Percentiles rank a stretch among this genome's conserved stretches.
Conservation (phyloP, 305 asterid genomes). For the Plantago lanceolata region DNA sequence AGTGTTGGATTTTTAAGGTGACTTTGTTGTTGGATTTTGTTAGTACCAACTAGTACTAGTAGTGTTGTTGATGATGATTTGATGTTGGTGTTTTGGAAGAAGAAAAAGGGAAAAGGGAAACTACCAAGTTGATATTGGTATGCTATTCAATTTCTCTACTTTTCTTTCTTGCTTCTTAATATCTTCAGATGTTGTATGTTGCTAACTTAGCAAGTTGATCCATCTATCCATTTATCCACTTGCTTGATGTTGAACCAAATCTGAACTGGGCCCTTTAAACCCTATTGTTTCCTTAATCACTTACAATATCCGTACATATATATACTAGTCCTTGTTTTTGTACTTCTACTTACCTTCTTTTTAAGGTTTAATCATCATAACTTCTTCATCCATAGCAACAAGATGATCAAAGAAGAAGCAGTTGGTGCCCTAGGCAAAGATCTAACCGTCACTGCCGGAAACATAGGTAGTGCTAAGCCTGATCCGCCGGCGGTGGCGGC, state of each 20-base stretch:
- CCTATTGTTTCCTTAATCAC: constrained; percentile 51
- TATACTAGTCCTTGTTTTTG: background rate
- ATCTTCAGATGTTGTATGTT: constrained; percentile 57
- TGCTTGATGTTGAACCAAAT: constrained; percentile 19
- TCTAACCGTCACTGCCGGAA: constrained; percentile 17
- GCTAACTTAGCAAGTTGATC: constrained; percentile 36
- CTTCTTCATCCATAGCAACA: background rate
- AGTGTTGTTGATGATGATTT: too few relatives aligned
- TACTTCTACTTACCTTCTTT: background rate
- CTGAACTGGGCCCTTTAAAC: constrained; percentile 29
- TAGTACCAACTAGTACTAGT: background rate
- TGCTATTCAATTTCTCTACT: too few relatives aligned
- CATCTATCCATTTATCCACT: too few relatives aligned
- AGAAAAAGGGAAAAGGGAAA: background rate
- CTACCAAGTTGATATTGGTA: too few relatives aligned
- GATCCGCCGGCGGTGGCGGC: background rate
- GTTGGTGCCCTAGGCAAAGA: constrained; percentile 19
- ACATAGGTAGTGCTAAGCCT: constrained; percentile 1
- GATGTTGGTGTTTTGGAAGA: background rate
- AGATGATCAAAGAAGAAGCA: constrained; percentile 32
- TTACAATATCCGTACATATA: constrained; percentile 38
- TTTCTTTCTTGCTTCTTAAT: too few relatives aligned
- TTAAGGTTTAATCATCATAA: background rate
- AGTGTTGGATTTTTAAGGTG: constrained; percentile 11
- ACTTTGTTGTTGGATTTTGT: constrained; percentile 7